Evolutionary conservation across 495 filamentous ascomycete species (phyloP).

Genomic region (Penicillium riverlandense): DNA sequence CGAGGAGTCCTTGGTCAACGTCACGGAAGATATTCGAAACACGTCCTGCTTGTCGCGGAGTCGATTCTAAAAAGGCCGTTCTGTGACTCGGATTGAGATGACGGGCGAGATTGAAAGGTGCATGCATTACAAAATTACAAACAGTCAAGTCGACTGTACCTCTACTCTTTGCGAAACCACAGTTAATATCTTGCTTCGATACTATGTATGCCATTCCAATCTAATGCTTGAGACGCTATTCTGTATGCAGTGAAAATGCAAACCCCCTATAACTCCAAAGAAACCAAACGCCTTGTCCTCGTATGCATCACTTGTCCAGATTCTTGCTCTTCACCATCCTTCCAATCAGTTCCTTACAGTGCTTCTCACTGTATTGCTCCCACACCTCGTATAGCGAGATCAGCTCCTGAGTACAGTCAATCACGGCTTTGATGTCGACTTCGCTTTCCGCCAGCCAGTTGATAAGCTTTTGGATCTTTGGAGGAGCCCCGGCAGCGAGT

Average conservation of each 20-base stretch:
- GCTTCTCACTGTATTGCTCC: slow-evolving; percentile 84
- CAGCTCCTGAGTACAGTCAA: slow-evolving; percentile 91
- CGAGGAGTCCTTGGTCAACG: no score
- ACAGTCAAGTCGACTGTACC: no score
- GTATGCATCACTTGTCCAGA: slow-evolving; percentile 57
- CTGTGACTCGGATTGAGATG: no score
- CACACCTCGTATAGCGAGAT: slow-evolving; percentile 91
- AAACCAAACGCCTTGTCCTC: slow-evolving; percentile 1
- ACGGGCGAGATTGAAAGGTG: no score
- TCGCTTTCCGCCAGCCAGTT: slow-evolving; percentile 88
- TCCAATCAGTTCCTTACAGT: slow-evolving; percentile 67
- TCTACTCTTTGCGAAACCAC: no score
- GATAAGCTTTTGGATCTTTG: slow-evolving; percentile 66
- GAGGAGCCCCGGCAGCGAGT: slow-evolving; percentile 24
- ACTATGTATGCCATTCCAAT: not conserved
- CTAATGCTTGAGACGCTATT: not conserved
- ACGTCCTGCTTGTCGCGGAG: no score
- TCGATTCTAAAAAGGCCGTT: no score
- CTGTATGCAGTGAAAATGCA: not conserved
- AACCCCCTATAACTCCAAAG: not conserved
- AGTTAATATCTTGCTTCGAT: no score
- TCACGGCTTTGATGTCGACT: slow-evolving; percentile 84
- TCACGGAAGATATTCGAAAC: no score
- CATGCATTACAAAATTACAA: no score
- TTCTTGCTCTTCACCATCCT: slow-evolving; percentile 77